Evolutionary conservation across 1,284 basidiomycete species (phyloP), one percentile per base, ranked within the genome.

Genomic region (Schizophyllum amplum): DNA sequence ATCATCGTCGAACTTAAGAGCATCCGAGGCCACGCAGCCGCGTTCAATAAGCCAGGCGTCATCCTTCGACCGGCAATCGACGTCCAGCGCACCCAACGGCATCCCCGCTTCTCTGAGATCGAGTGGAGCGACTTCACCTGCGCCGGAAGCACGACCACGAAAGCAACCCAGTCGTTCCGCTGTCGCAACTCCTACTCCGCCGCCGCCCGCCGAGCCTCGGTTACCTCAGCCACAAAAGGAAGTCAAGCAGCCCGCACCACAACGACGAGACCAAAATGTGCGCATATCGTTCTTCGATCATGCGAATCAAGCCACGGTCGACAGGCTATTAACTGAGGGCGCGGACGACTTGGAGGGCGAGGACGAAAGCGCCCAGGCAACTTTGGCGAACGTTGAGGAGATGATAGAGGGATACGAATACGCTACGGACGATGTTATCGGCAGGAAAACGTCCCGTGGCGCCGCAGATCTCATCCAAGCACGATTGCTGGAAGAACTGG

Each of bases 381-480:
- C 90, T 4, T 80, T 97, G 70, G 77, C 87, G 7, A 95, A 86
- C 69, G 92, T 99, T 3, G 97, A 99, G 68, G 97, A 99, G 69
- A 95, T 99, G 92, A 79, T 99, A 9, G 96, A 99, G 67, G 95
- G 95, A 0, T 96, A 98, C 67, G 96, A 99, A 69, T 98, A 93
- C 94, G 85, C 88, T 0, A 84, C 82, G 60, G 87, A 89, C 61
- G 80, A 85, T 68, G 75, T 85, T 23, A 74, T 87, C 47, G 80
- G 80, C 15, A 73, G 80, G 61, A 83, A 81, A 62, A 77, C 81
- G 57, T 75, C 75, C 21, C 78, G 80, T 63, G 87, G 88, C n/a
- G 83, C 89, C 4, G 90, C 90, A 26, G 93, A 95, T 67, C 79
- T 93, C 59, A 93, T 96, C 60, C 92, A 96, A 69, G 87, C 88